Conservation (phyloP, 2,329 filamentous ascomycete genomes). For the Exophiala sideris region DNA sequence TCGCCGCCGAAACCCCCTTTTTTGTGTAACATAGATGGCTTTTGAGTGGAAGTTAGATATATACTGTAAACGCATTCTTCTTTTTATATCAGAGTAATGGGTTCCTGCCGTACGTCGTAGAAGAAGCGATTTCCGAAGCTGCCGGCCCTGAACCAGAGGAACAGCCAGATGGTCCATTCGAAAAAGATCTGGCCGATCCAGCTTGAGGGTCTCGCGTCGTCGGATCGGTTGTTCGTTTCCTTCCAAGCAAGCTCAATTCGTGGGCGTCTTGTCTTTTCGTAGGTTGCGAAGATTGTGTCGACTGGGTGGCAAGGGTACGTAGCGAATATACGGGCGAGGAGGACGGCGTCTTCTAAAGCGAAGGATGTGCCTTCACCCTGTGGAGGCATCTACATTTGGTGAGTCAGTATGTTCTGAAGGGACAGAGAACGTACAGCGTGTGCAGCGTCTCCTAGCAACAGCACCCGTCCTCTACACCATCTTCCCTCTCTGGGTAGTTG, state of each 20-base stretch:
- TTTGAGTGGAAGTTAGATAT: neutral
- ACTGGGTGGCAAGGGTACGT: constrained; percentile 3
- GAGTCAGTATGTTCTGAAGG: too few species aligned
- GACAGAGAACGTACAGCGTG: constrained; percentile 1
- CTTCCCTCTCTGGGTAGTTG: constrained; percentile 34
- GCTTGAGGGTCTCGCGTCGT: too few species aligned
- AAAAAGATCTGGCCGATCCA: too few species aligned
- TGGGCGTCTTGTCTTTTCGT: constrained; percentile 33
- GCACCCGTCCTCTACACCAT: constrained; percentile 29
- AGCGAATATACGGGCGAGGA: constrained; percentile 1
- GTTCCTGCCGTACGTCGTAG: too few species aligned
- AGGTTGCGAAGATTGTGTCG: constrained; percentile 27
- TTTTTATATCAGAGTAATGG: too few species aligned
- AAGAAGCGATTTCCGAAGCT: too few species aligned
- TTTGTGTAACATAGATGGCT: constrained; percentile 17
- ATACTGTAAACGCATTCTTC: too few species aligned
- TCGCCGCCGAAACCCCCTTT: neutral
- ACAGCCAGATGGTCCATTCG: too few species aligned
- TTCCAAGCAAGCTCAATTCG: constrained; percentile 24
- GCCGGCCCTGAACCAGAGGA: too few species aligned
- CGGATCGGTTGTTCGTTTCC: too few species aligned
- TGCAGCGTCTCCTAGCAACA: constrained; percentile 19
- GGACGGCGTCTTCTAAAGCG: constrained; percentile 19
- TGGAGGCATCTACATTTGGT: constrained; percentile 10
- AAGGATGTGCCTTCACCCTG: constrained; percentile 15